phyloP scores from a whole-genome alignment of 1,284 basidiomycete species.

The Ceratobasidium sp. region DNA sequence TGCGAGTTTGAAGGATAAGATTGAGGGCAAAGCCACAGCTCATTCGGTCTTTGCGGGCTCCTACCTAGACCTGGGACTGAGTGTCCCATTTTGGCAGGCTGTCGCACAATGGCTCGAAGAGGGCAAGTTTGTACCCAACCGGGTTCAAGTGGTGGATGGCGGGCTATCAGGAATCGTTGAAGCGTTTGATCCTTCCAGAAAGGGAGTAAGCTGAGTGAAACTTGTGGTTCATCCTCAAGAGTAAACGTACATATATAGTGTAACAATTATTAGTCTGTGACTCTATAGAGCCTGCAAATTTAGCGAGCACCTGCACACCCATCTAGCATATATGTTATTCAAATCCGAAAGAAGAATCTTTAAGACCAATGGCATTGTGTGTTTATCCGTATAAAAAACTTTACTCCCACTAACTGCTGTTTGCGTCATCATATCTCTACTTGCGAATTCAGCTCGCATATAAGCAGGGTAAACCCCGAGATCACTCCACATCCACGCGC shows the following conservation, averaged over 20 bases:
- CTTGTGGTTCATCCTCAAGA: constrained; percentile 43
- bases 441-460: no score
- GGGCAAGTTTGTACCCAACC: constrained; percentile 27
- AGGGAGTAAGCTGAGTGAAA: constrained; percentile 47
- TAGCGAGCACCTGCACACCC: no score
- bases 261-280: no score
- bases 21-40: not conserved
- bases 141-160: constrained; percentile 21
- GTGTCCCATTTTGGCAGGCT: constrained; percentile 4
- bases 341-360: no score
- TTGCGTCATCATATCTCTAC: no score
- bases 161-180: constrained; percentile 23
- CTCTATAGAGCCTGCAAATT: no score
- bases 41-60: constrained; percentile 10
- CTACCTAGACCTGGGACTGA: not conserved
- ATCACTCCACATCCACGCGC: no score
- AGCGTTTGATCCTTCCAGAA: constrained; percentile 35
- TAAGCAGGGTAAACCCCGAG: no score
- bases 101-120: constrained; percentile 8
- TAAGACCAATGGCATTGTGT: no score
- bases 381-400: no score
- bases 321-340: no score
- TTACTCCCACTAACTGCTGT: no score
- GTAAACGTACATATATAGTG: not conserved
- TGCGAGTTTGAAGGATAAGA: not conserved